Percentiles rank a stretch among this genome's conserved stretches.
phyloP scores from a whole-genome alignment of 257 asterid genomes.

The Fraxinus cuspidata region DNA sequence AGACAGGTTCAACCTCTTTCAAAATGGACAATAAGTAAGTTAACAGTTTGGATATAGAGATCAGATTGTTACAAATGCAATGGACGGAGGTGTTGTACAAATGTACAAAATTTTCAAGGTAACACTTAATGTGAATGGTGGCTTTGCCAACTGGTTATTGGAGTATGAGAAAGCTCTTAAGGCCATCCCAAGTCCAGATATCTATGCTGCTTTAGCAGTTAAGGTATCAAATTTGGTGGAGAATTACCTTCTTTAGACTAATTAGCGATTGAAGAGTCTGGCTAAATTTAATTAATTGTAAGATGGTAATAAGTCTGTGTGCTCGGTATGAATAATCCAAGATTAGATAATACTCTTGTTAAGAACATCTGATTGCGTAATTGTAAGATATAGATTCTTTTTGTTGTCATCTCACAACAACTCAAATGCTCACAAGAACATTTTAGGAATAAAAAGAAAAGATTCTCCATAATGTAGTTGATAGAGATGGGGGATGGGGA shows the following conservation, averaged over 20 bases:
- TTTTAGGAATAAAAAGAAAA: too few relatives aligned
- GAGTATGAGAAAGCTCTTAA: slow-evolving; percentile 25
- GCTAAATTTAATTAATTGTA: neutral
- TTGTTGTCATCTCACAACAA: too few relatives aligned
- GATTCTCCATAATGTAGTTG: neutral
- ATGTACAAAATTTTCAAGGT: slow-evolving; percentile 32
- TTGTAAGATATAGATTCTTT: too few relatives aligned
- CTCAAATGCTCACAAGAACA: neutral
- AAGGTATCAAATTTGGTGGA: neutral
- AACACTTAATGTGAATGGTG: slow-evolving; percentile 24
- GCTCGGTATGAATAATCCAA: neutral
- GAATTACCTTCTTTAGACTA: neutral
- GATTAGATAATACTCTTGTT: neutral
- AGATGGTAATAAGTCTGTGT: neutral
- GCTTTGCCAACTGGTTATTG: slow-evolving; percentile 32
- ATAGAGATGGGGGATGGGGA: neutral
- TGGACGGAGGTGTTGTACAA: slow-evolving; percentile 36
- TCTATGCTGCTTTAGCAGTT: neutral
- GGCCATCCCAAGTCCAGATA: neutral
- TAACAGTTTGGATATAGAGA: too few relatives aligned
- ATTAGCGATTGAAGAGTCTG: neutral
- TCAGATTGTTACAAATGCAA: too few relatives aligned
- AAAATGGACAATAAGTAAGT: too few relatives aligned
- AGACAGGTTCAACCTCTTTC: too few relatives aligned
- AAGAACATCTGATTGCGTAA: too few relatives aligned